Evolutionary conservation across 768 basidiomycete genomes (phyloP).

Genomic region (Leucosporidium yakuticum): DNA sequence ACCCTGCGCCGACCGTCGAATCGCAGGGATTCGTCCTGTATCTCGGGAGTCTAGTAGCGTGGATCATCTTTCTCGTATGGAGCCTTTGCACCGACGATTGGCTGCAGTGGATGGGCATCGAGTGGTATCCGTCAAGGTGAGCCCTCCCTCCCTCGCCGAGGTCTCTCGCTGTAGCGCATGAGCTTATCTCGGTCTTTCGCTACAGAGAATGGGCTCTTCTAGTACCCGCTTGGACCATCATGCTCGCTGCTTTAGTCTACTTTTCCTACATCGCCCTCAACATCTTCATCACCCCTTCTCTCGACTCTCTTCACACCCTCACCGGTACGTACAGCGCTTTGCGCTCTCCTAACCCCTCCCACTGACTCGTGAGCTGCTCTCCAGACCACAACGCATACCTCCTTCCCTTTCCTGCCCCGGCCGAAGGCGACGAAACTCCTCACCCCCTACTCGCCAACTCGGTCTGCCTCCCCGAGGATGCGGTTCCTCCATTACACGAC

Average conservation of each 20-base stretch:
- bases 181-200: neutral
- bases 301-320: conserved; percentile 38
- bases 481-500: conserved; percentile 67
- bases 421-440: conserved; percentile 21
- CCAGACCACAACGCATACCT: neutral
- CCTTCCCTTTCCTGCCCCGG: neutral
- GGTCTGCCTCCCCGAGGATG: conserved; percentile 41
- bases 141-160: conserved; percentile 21
- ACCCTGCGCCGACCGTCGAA: conserved; percentile 31
- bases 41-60: conserved; percentile 83
- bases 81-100: conserved; percentile 66
- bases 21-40: conserved; percentile 42
- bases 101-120: conserved; percentile 61
- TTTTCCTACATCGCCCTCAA: conserved; percentile 70
- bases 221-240: conserved; percentile 67
- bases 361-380: no score
- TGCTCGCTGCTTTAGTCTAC: conserved; percentile 68
- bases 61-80: conserved; percentile 74
- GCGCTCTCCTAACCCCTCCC: neutral
- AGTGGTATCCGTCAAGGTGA: conserved; percentile 81
- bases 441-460: conserved; percentile 54
- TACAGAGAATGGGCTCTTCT: conserved; percentile 79
- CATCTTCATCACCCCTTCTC: conserved; percentile 61
- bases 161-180: neutral
- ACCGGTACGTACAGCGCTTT: neutral